phyloP scores from a whole-genome alignment of 2,329 filamentous ascomycete species.

The Curvularia sp. region DNA sequence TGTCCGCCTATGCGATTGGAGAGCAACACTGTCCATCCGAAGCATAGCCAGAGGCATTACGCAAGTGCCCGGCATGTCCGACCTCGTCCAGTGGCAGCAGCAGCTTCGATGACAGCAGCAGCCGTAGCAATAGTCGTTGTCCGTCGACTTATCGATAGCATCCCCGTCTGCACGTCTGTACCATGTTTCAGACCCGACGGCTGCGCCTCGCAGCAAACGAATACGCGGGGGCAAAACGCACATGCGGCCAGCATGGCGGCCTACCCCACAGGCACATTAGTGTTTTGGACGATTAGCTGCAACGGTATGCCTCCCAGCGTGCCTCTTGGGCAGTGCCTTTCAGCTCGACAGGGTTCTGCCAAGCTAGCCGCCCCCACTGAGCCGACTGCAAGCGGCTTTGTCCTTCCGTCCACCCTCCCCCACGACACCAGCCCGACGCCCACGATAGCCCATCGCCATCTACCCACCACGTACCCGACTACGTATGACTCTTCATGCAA shows the following conservation, averaged over 20 bases:
- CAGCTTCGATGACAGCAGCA: background rate
- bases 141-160: constrained; percentile 44
- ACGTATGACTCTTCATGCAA: constrained; percentile 32
- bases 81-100: constrained; percentile 28
- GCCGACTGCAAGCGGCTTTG: constrained; percentile 31
- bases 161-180: constrained; percentile 17
- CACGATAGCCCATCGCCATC: background rate
- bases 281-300: constrained; percentile 18
- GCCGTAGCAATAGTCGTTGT: background rate
- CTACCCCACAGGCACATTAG: constrained; percentile 24
- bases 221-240: constrained; percentile 30
- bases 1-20: constrained; percentile 35
- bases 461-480: constrained; percentile 13
- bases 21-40: constrained; percentile 30
- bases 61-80: constrained; percentile 31
- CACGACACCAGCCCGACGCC: constrained; percentile 3
- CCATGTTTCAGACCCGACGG: constrained; percentile 41
- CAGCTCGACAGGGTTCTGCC: constrained; percentile 41
- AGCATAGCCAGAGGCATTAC: constrained; percentile 33
- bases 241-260: constrained; percentile 38
- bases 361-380: constrained; percentile 26
- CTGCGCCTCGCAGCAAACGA: constrained; percentile 44
- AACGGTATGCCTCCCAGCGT: constrained; percentile 17
- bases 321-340: constrained; percentile 34
- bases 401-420: constrained; percentile 5